Evolutionary conservation across 1,284 basidiomycete genomes (phyloP).

Genomic region (Filobasidium uniguttulatum): DNA sequence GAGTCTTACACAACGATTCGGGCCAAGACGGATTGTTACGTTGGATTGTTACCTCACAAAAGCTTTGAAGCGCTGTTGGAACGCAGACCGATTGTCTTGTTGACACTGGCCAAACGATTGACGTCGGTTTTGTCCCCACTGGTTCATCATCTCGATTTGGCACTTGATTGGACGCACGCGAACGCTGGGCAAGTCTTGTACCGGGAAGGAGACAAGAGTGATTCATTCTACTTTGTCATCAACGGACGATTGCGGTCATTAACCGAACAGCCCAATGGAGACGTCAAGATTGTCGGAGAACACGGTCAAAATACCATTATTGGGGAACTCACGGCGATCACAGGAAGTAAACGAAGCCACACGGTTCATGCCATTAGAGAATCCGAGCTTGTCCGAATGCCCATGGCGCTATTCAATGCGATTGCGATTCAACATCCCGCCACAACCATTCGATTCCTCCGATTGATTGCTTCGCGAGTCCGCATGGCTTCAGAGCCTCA

Average conservation of each 20-base stretch:
- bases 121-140: slow-evolving; percentile 70
- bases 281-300: slow-evolving; percentile 71
- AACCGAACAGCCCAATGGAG: slow-evolving; percentile 49
- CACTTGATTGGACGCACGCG: slow-evolving; percentile 68
- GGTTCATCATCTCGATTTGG: slow-evolving; percentile 95
- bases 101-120: slow-evolving; percentile 91
- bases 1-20: slow-evolving; percentile 80
- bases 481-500: slow-evolving; percentile 51
- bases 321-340: slow-evolving; percentile 90
- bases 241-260: slow-evolving; percentile 77
- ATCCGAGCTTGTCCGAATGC: slow-evolving; percentile 95
- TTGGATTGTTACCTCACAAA: slow-evolving; percentile 80
- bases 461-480: slow-evolving; percentile 85
- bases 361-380: slow-evolving; percentile 97
- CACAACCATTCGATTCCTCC: slow-evolving; percentile 87
- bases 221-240: slow-evolving; percentile 97
- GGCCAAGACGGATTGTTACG: slow-evolving; percentile 93
- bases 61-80: slow-evolving; percentile 83
- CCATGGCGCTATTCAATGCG: slow-evolving; percentile 92
- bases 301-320: slow-evolving; percentile 72
- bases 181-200: slow-evolving; percentile 79
- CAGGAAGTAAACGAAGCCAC: slow-evolving; percentile 68
- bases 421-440: slow-evolving; percentile 83
- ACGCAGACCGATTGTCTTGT: slow-evolving; percentile 80
- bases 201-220: slow-evolving; percentile 74